A percentile compares a stretch with the other conserved stretches of the same genome.
phyloP scores from a whole-genome alignment of 257 asterid species.

The Capsicum rhomboideum region DNA sequence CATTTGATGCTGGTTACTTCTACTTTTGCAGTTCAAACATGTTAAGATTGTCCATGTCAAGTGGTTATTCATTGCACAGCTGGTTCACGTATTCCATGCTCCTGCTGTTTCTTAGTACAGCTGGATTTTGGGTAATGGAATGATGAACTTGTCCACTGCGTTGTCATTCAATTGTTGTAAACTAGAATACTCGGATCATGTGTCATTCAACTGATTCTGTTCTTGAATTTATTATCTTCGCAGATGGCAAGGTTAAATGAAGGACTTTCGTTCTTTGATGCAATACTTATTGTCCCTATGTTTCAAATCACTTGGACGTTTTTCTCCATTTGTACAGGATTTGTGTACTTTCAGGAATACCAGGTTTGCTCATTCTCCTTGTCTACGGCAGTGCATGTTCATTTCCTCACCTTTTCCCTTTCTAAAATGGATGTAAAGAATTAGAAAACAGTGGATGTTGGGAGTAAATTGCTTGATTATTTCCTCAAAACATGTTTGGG shows the following conservation, averaged over 20 bases:
- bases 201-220: background rate
- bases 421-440: background rate
- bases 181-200: background rate
- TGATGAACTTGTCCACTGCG: background rate
- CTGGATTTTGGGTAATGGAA: conserved; percentile 89
- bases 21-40: conserved; percentile 71
- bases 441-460: background rate
- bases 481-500: background rate
- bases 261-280: conserved; percentile 88
- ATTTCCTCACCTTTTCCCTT: background rate
- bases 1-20: conserved; percentile 9
- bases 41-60: conserved; percentile 73
- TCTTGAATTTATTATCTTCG: conserved; percentile 5
- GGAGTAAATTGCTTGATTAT: background rate
- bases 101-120: conserved; percentile 77
- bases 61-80: conserved; percentile 80
- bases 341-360: conserved; percentile 89
- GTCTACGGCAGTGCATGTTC: background rate
- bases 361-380: conserved; percentile 46
- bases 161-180: conserved; percentile 4
- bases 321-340: conserved; percentile 98
- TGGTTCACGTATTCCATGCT: conserved; percentile 96
- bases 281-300: conserved; percentile 97
- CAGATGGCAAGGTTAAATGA: conserved; percentile 97
- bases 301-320: conserved; percentile 97